Percentiles rank a stretch among this genome's conserved stretches.
These are phyloP conservation scores for Coprinellus aureogranulatus DNA, from an alignment of 768 basidiomycete species.

Conservation along the genomic window DNA sequence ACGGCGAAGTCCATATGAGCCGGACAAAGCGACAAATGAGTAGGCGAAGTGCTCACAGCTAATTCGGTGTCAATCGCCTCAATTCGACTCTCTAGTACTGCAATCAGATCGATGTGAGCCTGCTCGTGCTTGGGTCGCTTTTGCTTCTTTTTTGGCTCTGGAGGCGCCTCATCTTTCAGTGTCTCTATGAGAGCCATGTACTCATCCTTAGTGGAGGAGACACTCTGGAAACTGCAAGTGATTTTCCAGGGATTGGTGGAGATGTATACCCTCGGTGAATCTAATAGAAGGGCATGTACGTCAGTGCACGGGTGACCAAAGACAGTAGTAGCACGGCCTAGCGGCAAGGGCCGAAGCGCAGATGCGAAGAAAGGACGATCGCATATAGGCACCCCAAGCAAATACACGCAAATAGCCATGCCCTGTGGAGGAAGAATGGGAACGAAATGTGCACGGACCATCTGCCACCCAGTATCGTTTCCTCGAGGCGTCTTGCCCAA, in stretches of 20 bases:
- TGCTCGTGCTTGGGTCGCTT: conserved; percentile 56
- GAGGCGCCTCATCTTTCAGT: conserved; percentile 52
- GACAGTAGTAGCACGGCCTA: conserved; percentile 17
- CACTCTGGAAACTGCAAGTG: conserved; percentile 68
- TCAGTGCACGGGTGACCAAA: conserved; percentile 18
- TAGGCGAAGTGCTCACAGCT: conserved; percentile 47
- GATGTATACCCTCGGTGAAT: conserved; percentile 79
- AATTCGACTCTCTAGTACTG: conserved; percentile 60
- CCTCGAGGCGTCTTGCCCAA: conserved; percentile 74
- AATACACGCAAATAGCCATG: conserved; percentile 71
- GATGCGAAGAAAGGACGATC: conserved; percentile 43
- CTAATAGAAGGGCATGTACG: conserved; percentile 40
- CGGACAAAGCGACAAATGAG: too few species aligned
- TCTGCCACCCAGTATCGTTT: conserved; percentile 86
- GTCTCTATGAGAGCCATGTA: conserved; percentile 63
- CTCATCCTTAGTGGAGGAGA: conserved; percentile 71
- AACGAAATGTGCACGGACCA: conserved; percentile 68
- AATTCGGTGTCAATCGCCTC: conserved; percentile 68
- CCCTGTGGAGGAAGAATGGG: conserved; percentile 22
- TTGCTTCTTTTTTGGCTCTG: conserved; percentile 43
- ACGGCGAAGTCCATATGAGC: conserved; percentile 2
- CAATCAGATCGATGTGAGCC: conserved; percentile 60
- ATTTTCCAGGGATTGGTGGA: conserved; percentile 93
- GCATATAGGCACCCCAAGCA: conserved; percentile 48
- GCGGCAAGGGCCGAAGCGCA: conserved; percentile 36